These are phyloP conservation scores for Claviceps monticola DNA, from an alignment of 2,329 filamentous ascomycete genomes.

Conservation along the genomic window DNA sequence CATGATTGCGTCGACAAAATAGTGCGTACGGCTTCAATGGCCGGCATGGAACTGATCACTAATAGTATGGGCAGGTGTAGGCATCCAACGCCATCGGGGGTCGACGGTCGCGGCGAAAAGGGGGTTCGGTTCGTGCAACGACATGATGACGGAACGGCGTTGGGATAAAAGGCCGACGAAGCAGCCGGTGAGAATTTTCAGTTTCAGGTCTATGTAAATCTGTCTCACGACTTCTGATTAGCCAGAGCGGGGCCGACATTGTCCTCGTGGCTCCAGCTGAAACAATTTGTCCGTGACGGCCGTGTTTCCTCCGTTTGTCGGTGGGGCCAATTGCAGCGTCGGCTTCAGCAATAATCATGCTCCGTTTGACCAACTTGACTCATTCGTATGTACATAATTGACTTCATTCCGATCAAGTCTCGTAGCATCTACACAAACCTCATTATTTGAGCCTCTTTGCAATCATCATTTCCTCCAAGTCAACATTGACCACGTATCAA, in stretches of 20 bases:
- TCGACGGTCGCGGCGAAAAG: neutral
- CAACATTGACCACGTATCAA: no score
- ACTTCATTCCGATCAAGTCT: no score
- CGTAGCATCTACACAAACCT: no score
- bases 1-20: constrained; percentile 5
- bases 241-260: neutral
- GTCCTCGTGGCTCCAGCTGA: neutral
- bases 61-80: neutral
- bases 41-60: neutral
- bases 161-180: neutral
- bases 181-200: neutral
- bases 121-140: neutral
- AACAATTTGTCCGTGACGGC: no score
- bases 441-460: no score
- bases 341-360: no score
- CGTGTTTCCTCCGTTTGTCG: no score
- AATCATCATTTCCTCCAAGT: no score
- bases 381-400: no score
- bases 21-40: neutral
- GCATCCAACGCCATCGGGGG: neutral
- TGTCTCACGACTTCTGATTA: neutral
- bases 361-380: no score
- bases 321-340: no score
- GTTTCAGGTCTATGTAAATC: neutral
- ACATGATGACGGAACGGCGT: neutral